A percentile compares a stretch with the other conserved stretches of the same genome.
These are phyloP conservation scores for Fusarium pseudocircinatum DNA, from an alignment of 2,329 filamentous ascomycete genomes.

Conservation along the genomic window DNA sequence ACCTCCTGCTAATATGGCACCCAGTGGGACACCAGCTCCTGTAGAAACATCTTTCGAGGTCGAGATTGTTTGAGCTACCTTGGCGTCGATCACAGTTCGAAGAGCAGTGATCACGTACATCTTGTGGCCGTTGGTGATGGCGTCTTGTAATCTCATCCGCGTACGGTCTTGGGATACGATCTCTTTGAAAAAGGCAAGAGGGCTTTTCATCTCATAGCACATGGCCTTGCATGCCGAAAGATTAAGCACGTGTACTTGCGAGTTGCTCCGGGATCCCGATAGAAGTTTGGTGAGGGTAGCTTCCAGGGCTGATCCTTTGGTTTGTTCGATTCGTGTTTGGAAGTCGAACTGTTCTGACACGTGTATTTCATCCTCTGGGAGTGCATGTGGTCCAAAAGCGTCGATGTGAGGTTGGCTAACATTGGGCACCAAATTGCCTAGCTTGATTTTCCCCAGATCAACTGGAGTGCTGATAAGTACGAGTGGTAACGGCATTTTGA, in stretches of 20 bases:
- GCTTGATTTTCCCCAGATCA: neutral
- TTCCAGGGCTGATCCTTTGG: accelerated
- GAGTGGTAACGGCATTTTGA: neutral
- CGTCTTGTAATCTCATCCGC: neutral
- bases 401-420: neutral
- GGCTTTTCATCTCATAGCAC: neutral
- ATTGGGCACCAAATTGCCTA: neutral
- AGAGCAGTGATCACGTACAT: neutral
- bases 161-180: neutral
- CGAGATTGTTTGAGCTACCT: neutral
- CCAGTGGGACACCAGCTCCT: neutral
- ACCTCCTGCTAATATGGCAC: neutral
- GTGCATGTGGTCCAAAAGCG: accelerated
- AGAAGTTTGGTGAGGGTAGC: neutral
- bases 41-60: neutral
- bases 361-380: neutral
- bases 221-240: neutral
- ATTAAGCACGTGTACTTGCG: accelerated
- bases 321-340: neutral
- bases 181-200: neutral
- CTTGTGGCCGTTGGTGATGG: neutral
- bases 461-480: neutral
- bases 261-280: accelerated
- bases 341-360: neutral
- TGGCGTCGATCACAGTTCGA: neutral